Evolutionary conservation across 2,329 filamentous ascomycete species (phyloP).

Genomic region (Talaromyces sp.): DNA sequence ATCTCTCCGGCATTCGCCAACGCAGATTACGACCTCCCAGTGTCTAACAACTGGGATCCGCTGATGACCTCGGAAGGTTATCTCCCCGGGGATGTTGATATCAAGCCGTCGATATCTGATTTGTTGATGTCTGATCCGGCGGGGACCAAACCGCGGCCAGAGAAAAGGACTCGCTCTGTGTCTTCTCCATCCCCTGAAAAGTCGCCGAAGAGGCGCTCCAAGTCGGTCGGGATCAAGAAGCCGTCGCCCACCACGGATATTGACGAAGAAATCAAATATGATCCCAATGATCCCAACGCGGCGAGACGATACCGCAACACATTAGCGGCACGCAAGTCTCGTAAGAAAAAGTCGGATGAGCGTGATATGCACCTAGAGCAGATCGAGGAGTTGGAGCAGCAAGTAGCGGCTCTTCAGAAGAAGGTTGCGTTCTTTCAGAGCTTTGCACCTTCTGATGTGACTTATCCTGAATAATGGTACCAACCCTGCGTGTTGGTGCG

Average conservation of each 20-base stretch:
- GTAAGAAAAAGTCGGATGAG: conserved; percentile 71
- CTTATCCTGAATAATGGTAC: background rate
- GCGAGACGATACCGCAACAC: conserved; percentile 94
- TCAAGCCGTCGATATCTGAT: conserved; percentile 15
- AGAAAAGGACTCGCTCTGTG: conserved; percentile 14
- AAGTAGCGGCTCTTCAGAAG: conserved; percentile 11
- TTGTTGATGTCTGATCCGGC: background rate
- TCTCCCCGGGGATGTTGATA: conserved; percentile 27
- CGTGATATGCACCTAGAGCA: conserved; percentile 71
- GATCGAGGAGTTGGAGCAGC: conserved; percentile 58
- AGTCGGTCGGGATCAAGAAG: conserved; percentile 61
- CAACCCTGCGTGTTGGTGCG: background rate
- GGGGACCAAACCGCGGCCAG: conserved; percentile 14
- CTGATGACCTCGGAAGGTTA: conserved; percentile 43
- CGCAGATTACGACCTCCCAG: conserved; percentile 51
- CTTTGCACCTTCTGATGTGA: background rate
- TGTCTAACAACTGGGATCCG: conserved; percentile 63
- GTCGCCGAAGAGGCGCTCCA: conserved; percentile 37
- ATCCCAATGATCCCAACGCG: conserved; percentile 69
- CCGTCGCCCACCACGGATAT: conserved; percentile 73
- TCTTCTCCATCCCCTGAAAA: conserved; percentile 31
- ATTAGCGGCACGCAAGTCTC: conserved; percentile 86
- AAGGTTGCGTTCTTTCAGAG: conserved; percentile 8
- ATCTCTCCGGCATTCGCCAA: conserved; percentile 70
- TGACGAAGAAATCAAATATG: conserved; percentile 70